Evolutionary conservation across 192 early-diverging fungal species (phyloP).

Genomic region (Coemansia sp.): DNA sequence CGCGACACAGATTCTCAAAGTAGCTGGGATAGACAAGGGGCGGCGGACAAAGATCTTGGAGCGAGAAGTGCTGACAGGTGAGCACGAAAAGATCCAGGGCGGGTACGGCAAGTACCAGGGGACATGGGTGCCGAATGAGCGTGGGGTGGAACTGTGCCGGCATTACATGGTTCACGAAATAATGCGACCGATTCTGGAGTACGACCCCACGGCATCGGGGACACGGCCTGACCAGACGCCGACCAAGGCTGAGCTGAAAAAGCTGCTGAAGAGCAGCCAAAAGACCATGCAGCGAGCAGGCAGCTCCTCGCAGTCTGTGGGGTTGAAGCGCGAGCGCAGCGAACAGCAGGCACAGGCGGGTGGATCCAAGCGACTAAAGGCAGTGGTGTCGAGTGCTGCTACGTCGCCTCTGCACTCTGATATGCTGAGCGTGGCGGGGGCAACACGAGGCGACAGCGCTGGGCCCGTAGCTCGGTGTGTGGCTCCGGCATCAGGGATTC

Average conservation of each 20-base stretch:
- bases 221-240: conserved; percentile 57
- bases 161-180: conserved; percentile 77
- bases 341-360: background rate
- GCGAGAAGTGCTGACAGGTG: conserved; percentile 81
- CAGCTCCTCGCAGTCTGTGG: background rate
- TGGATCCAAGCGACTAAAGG: background rate
- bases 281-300: conserved; percentile 11
- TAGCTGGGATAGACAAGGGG: conserved; percentile 92
- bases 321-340: conserved; percentile 18
- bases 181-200: conserved; percentile 81
- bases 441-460: conserved; percentile 14
- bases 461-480: background rate
- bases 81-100: conserved; percentile 96
- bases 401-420: conserved; percentile 54
- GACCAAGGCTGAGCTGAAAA: conserved; percentile 57
- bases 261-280: conserved; percentile 34
- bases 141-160: conserved; percentile 77
- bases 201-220: conserved; percentile 63
- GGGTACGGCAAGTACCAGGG: conserved; percentile 99
- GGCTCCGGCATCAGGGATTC: background rate
- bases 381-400: conserved; percentile 24
- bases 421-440: conserved; percentile 17
- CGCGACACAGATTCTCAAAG: conserved; percentile 98
- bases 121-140: conserved; percentile 84
- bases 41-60: conserved; percentile 93